Base-by-base conservation (phyloP, 148 eudicot genomes). In the Oxyria digyna region DNA sequence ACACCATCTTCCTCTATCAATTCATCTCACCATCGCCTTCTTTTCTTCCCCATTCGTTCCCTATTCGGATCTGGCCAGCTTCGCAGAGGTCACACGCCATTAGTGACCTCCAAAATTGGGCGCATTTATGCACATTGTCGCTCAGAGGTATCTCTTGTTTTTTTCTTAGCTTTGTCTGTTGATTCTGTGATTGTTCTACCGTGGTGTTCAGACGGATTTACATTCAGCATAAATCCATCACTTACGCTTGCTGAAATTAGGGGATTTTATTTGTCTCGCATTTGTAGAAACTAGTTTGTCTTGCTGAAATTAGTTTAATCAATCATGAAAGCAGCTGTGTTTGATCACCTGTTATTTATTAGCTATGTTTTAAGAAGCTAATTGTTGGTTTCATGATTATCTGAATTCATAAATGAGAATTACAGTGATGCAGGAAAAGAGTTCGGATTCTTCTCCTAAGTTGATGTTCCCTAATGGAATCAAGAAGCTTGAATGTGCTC, bases 361-460 rank as follows among this genome's bases (percentile, higher is more conserved):
- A 54, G 11, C 6, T 14, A 29, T 59, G 65, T 4, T 29, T 17
- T 59, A 29, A 59, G 38, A 27, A 5, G 38, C 38, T 27, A 27
- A 31, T 0, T 59, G 38, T 17, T 38, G 23, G 12, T 68, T 43
- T 31, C 17, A 45, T 50, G 67, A 45, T 73, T 69, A 69, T 67
- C 67, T 64, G 67, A 43, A 74, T 67, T 75, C 48, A 77, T 76
- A 70, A 71, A 79, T 65, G 74, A 72, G 63, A 67, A 67, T 73
- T 73, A 78, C 84, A 79, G 81, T 77, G 62, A 77, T 83, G 94
- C 91, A 93, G 98, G 91, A 85, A 96, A 89, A 85, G 74, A 67
- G 37, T 59, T 59, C 65, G 13, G 65, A 59, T 14, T 59, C 65
- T 15, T 59, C 65, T 59, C 9, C 35, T 29, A 26, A 0, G 8